Evolutionary conservation across 1,284 basidiomycete species (phyloP), one percentile per base, ranked within the genome.

Genomic region (Rhodotorula sp.): DNA sequence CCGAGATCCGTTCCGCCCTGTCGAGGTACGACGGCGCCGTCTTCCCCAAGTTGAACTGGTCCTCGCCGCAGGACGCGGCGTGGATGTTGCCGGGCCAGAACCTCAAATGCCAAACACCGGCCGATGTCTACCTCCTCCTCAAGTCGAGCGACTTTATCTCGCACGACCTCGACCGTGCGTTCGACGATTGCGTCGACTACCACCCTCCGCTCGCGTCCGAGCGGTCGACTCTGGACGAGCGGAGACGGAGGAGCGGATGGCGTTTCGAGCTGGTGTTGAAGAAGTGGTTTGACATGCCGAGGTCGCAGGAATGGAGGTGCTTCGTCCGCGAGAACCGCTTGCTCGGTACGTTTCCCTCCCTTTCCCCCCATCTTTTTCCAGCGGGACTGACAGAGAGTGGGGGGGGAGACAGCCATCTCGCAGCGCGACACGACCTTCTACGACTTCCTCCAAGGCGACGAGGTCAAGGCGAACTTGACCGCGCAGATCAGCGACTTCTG

Each of bases 41-140:
- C 13, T 98, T 99, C 77, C 94, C 95, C 0, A 99, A 99, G 80
- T 85, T 96, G 61, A 96, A 95, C 78, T 95, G 94, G 82, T 92
- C 92, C 6, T 88, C 90, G 24, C 93, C 93, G 37, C 73, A 94
- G 91, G 94, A 98, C 78, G 92, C 94, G 20, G 86, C 89, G 3
- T 98, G 94, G 90, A 87, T 99, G 71, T 84, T 96, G 2, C 89
- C 92, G 2, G 85, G 90, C n/a, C 88, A 89, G 9, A 92, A 90
- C 0, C 82, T 98, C 51, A 89, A 89, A 81, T 97, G 94, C 80
- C 88, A 87, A 11, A 86, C 87, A 2, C 92, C 94, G 0, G 87
- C 89, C 7, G 95, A 99, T 75, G 88, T 98, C 34, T 98, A 97
- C 80, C 84, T 97, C 56, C 82, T 96, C 0, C 85, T 99, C 73